Evolutionary conservation across 2,329 filamentous ascomycete species (phyloP).

Genomic region (Aurifilum marmelostoma): DNA sequence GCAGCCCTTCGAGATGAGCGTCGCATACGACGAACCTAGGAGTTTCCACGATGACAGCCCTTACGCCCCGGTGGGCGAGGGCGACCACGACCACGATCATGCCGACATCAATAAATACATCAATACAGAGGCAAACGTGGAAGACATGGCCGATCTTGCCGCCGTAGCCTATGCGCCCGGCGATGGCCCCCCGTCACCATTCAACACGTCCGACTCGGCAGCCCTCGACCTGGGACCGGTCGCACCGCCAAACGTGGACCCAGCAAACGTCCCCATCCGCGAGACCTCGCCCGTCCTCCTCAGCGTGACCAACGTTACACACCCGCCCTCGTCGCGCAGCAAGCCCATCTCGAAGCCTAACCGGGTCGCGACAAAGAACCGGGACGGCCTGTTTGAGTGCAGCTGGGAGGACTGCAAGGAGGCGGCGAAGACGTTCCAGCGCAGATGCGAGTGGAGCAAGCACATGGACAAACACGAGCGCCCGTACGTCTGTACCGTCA

Average conservation of each 20-base stretch:
- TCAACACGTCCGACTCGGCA: constrained; percentile 29
- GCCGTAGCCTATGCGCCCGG: constrained; percentile 36
- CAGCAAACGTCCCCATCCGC: constrained; percentile 38
- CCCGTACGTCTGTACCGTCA: constrained; percentile 82
- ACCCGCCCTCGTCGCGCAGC: constrained; percentile 41
- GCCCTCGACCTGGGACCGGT: constrained; percentile 43
- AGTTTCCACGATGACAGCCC: constrained; percentile 52
- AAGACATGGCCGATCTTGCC: constrained; percentile 39
- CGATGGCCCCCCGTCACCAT: constrained; percentile 29
- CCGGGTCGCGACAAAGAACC: constrained; percentile 62
- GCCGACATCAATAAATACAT: constrained; percentile 34
- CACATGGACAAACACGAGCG: constrained; percentile 98
- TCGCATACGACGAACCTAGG: constrained; percentile 57
- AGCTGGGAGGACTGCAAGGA: constrained; percentile 70
- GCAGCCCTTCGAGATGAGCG: constrained; percentile 45
- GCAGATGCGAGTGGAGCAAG: constrained; percentile 96
- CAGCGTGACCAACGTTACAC: constrained; percentile 27
- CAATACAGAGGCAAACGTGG: constrained; percentile 43
- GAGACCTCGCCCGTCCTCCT: constrained; percentile 35
- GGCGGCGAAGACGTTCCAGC: constrained; percentile 67
- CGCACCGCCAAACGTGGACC: constrained; percentile 34
- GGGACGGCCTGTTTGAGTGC: constrained; percentile 78
- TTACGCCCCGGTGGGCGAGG: constrained; percentile 51
- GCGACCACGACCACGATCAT: constrained; percentile 39
- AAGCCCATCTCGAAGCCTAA: constrained; percentile 64